These are phyloP conservation scores for Talaromyces sp. DNA, from an alignment of 2,329 filamentous ascomycete species.

Conservation along the genomic window DNA sequence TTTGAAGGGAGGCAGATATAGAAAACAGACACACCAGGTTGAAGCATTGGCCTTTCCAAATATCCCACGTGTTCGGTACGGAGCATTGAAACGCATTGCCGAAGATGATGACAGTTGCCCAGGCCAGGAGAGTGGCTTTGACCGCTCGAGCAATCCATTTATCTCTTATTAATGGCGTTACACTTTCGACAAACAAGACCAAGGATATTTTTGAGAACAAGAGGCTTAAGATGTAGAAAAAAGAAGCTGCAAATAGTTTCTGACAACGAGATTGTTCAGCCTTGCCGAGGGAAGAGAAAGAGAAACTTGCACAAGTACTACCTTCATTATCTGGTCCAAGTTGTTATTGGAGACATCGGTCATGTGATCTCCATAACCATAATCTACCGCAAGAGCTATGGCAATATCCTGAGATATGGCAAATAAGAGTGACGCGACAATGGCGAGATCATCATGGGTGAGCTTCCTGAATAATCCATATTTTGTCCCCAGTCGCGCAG, in stretches of 20 bases:
- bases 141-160: conserved; percentile 18
- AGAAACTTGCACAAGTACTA: conserved; percentile 9
- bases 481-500: conserved; percentile 24
- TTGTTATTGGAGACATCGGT: conserved; percentile 16
- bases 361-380: conserved; percentile 25
- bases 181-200: conserved; percentile 22
- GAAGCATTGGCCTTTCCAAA: conserved; percentile 21
- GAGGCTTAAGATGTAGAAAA: conserved; percentile 24
- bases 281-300: neutral
- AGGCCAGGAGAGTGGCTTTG: conserved; percentile 17
- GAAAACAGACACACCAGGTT: conserved; percentile 19
- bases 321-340: conserved; percentile 24
- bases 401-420: conserved; percentile 21
- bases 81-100: conserved; percentile 23
- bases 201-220: conserved; percentile 26
- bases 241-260: conserved; percentile 23
- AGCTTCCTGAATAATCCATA: conserved; percentile 22
- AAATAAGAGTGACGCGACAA: conserved; percentile 22
- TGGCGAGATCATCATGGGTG: conserved; percentile 24
- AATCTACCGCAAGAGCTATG: conserved; percentile 23
- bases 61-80: conserved; percentile 22
- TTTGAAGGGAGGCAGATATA: neutral
- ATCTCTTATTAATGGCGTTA: conserved; percentile 22
- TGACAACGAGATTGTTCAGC: conserved; percentile 9
- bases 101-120: conserved; percentile 20